Evolutionary conservation across 176 grass and related monocot genomes (phyloP).

Genomic region (sorghum (Sorghum bicolor)): DNA sequence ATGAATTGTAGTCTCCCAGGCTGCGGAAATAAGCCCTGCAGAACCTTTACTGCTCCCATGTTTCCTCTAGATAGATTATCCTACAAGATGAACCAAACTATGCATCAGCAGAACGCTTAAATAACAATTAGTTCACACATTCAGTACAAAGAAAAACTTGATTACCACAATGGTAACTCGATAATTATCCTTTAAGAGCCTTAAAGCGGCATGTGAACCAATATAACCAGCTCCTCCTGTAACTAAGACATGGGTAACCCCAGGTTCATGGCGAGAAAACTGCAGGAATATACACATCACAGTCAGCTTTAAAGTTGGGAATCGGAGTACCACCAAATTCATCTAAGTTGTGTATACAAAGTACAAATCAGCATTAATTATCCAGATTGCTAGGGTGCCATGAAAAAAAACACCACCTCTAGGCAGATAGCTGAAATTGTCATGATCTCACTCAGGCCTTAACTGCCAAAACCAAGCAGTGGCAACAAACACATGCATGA

Average conservation of each 20-base stretch:
- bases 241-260: slow-evolving; percentile 73
- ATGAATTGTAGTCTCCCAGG: slow-evolving; percentile 79
- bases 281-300: slow-evolving; percentile 30
- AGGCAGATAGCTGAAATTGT: slow-evolving; percentile 24
- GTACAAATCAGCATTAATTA: background rate
- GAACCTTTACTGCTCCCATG: slow-evolving; percentile 66
- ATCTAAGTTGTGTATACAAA: background rate
- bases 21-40: slow-evolving; percentile 64
- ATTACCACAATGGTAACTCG: slow-evolving; percentile 87
- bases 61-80: slow-evolving; percentile 91
- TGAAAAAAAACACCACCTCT: slow-evolving; percentile 9
- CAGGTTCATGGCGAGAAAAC: slow-evolving; percentile 71
- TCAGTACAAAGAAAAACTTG: slow-evolving; percentile 22
- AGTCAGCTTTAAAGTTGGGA: slow-evolving; percentile 16
- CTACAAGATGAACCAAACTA: slow-evolving; percentile 23
- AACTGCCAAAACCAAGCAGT: slow-evolving; percentile 20
- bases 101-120: slow-evolving; percentile 5
- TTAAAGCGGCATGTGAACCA: slow-evolving; percentile 72
- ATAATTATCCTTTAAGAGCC: slow-evolving; percentile 68
- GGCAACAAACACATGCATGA: slow-evolving; percentile 26
- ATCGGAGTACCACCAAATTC: background rate
- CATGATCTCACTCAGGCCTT: slow-evolving; percentile 25
- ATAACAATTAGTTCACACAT: slow-evolving; percentile 18
- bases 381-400: slow-evolving; percentile 6
- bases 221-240: slow-evolving; percentile 91